Conservation (phyloP, 192 early-diverging fungal genomes). For the Haplosporangium gracile region DNA sequence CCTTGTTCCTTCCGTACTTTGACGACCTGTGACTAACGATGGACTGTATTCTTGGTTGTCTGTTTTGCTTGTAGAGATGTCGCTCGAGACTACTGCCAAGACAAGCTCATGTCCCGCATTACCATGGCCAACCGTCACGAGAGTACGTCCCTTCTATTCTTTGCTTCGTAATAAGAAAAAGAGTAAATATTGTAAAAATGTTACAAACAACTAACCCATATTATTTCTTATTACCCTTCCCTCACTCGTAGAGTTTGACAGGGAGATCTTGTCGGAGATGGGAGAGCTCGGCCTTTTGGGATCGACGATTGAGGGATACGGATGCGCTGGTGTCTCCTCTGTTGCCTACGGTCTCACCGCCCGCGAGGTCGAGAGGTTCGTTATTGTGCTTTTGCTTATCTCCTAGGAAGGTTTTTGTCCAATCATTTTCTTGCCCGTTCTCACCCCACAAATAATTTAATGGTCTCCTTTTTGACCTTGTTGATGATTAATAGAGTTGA, state of each 20-base stretch:
- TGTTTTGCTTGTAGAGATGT: constrained; percentile 70
- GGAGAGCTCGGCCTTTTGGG: constrained; percentile 94
- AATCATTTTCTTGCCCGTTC: background rate
- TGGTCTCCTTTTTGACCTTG: background rate
- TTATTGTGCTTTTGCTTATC: constrained; percentile 3
- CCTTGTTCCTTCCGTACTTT: background rate
- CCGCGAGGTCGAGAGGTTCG: constrained; percentile 92
- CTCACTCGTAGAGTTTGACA: constrained; percentile 79
- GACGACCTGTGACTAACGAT: background rate
- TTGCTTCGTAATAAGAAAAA: background rate
- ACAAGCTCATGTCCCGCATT: constrained; percentile 88
- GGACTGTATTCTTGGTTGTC: background rate
- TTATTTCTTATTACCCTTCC: background rate
- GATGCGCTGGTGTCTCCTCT: constrained; percentile 96
- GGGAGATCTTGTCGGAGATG: constrained; percentile 94
- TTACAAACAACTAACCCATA: background rate
- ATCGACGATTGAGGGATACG: constrained; percentile 95
- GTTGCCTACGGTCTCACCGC: constrained; percentile 98
- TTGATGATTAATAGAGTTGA: constrained; percentile 73
- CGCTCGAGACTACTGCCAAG: constrained; percentile 89
- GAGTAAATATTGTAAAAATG: background rate
- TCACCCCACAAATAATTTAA: background rate
- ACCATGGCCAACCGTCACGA: constrained; percentile 89
- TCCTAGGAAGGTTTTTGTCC: background rate
- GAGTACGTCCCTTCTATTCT: constrained; percentile 62